These are phyloP conservation scores for Brassica cretica DNA, from an alignment of 345 rosid genomes.

Conservation along the genomic window DNA sequence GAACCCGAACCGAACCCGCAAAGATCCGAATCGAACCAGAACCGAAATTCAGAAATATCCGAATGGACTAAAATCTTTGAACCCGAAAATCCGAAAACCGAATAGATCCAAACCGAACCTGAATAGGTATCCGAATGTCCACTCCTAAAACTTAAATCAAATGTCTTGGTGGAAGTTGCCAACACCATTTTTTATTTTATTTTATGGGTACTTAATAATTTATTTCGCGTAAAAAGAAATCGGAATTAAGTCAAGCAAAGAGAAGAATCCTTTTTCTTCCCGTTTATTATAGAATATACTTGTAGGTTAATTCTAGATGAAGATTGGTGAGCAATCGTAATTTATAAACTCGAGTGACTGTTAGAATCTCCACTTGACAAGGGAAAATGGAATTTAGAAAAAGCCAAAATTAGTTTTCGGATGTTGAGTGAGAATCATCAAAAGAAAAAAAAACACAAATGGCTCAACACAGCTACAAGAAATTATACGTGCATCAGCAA, in stretches of 20 bases:
- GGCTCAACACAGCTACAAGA: background rate
- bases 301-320: background rate
- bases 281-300: background rate
- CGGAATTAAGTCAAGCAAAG: background rate
- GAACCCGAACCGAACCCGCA: too few species aligned
- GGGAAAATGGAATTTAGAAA: background rate
- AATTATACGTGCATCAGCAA: background rate
- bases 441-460: background rate
- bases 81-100: too few species aligned
- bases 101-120: too few species aligned
- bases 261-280: background rate
- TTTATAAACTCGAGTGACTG: background rate
- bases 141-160: background rate
- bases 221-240: background rate
- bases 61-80: too few species aligned
- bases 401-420: background rate
- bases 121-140: background rate
- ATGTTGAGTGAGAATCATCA: background rate
- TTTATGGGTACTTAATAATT: background rate
- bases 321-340: constrained; percentile 12
- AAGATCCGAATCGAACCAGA: too few species aligned
- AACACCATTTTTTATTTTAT: background rate
- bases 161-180: too few species aligned
- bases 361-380: background rate
- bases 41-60: too few species aligned